Evolutionary conservation across 176 grass and related monocot species (phyloP).

Genomic region (Avena insularis): DNA sequence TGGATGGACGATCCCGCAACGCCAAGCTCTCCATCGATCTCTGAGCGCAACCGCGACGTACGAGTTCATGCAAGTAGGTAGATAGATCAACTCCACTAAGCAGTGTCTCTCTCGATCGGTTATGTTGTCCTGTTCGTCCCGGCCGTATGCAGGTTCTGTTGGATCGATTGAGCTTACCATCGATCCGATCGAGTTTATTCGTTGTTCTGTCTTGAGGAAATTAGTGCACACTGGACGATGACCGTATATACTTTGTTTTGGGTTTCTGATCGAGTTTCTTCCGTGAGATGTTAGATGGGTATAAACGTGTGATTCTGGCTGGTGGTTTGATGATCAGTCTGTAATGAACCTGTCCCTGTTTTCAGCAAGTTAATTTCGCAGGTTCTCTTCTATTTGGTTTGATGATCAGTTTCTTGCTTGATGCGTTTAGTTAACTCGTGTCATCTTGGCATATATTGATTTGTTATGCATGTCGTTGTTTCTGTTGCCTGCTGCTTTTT

Average conservation of each 20-base stretch:
- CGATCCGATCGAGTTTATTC: no score
- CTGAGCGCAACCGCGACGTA: background rate
- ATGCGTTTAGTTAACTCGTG: no score
- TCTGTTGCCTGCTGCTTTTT: background rate
- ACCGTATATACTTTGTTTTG: no score
- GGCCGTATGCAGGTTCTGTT: no score
- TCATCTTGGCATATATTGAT: background rate
- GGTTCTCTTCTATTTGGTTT: background rate
- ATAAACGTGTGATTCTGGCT: background rate
- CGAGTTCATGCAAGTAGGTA: background rate
- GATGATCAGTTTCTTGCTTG: background rate
- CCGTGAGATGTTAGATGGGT: background rate
- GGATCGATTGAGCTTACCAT: no score
- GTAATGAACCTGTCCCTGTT: background rate
- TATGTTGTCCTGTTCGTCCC: background rate
- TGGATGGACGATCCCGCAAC: background rate
- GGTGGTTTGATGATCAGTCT: background rate
- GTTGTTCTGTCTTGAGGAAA: no score
- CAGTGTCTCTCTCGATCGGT: background rate
- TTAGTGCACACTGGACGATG: no score
- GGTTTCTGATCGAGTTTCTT: background rate
- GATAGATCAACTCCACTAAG: background rate
- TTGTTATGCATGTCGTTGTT: background rate
- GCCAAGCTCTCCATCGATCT: constrained; percentile 2
- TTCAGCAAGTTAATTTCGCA: background rate